Percentiles rank a stretch among this genome's conserved stretches.
phyloP scores from a whole-genome alignment of 208 protist species.

The Polymyxa betae region DNA sequence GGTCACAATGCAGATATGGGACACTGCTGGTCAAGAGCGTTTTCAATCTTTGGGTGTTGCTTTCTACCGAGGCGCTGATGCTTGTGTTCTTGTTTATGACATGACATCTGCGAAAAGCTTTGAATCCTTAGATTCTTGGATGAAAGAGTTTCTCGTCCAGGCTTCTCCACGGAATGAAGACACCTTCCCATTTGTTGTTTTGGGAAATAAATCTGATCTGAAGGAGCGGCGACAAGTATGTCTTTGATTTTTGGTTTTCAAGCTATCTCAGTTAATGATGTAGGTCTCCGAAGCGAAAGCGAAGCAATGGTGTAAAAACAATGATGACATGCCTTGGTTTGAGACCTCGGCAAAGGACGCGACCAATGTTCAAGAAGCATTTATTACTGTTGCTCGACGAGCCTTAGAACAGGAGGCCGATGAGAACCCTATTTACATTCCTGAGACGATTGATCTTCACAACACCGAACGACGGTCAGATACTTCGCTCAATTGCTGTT shows the following conservation, averaged over 20 bases:
- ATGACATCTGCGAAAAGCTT: constrained; percentile 77
- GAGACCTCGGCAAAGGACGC: constrained; percentile 97
- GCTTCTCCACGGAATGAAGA: constrained; percentile 78
- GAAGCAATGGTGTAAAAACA: constrained; percentile 89
- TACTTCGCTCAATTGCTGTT: too few relatives aligned
- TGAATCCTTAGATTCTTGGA: constrained; percentile 87
- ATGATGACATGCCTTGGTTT: constrained; percentile 93
- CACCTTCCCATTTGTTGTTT: constrained; percentile 93
- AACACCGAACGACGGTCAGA: not conserved
- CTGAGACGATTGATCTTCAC: constrained; percentile 65
- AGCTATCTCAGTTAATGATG: not conserved
- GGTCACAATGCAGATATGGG: constrained; percentile 91
- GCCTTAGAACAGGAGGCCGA: constrained; percentile 65
- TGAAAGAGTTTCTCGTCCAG: constrained; percentile 64
- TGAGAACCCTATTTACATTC: constrained; percentile 65
- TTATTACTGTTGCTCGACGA: constrained; percentile 73
- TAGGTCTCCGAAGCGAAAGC: constrained; percentile 81
- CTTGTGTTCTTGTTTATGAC: constrained; percentile 88
- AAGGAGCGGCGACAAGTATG: constrained; percentile 76
- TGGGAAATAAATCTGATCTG: constrained; percentile 99
- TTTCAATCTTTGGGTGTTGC: constrained; percentile 97
- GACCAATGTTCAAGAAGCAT: constrained; percentile 96
- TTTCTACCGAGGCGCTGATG: constrained; percentile 98
- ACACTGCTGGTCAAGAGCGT: constrained; percentile 95
- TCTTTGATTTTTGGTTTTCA: constrained; percentile 65